phyloP scores from a whole-genome alignment of 768 basidiomycete genomes.

The Suillus decipiens region DNA sequence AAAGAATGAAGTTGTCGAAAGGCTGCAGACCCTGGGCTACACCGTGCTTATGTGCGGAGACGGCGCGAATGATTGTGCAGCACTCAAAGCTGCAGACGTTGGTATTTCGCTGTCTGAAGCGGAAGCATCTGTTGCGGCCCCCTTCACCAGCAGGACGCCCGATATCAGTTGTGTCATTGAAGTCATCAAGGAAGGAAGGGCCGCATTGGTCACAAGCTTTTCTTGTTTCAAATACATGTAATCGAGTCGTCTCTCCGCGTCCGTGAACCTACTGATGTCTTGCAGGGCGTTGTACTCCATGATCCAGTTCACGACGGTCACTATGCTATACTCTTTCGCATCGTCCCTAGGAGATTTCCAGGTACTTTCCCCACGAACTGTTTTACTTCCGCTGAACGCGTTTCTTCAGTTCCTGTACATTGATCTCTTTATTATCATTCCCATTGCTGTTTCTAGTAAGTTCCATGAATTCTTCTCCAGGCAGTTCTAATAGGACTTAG shows the following conservation, averaged over 20 bases:
- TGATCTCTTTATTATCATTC: slow-evolving; percentile 97
- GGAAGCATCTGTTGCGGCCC: slow-evolving; percentile 97
- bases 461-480: slow-evolving; percentile 10
- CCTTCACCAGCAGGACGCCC: slow-evolving; percentile 91
- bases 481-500: slow-evolving; percentile 41
- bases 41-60: slow-evolving; percentile 99
- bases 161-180: slow-evolving; percentile 97
- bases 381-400: slow-evolving; percentile 1
- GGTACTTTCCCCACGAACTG: slow-evolving; percentile 42
- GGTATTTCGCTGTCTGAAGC: slow-evolving; percentile 96
- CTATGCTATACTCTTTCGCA: slow-evolving; percentile 92
- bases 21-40: slow-evolving; percentile 90
- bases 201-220: slow-evolving; percentile 96
- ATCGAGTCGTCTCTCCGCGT: slow-evolving; percentile 31
- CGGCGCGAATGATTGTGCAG: slow-evolving; percentile 98
- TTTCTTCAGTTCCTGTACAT: slow-evolving; percentile 86
- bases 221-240: slow-evolving; percentile 99
- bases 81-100: slow-evolving; percentile 97
- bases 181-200: slow-evolving; percentile 94
- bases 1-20: slow-evolving; percentile 97
- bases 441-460: slow-evolving; percentile 94
- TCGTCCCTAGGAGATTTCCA: slow-evolving; percentile 97
- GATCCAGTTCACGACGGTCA: slow-evolving; percentile 99
- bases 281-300: slow-evolving; percentile 91
- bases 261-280: slow-evolving; percentile 14